Base-by-base conservation (phyloP, 2,329 filamentous ascomycete genomes). In the Hypocreales sp. region DNA sequence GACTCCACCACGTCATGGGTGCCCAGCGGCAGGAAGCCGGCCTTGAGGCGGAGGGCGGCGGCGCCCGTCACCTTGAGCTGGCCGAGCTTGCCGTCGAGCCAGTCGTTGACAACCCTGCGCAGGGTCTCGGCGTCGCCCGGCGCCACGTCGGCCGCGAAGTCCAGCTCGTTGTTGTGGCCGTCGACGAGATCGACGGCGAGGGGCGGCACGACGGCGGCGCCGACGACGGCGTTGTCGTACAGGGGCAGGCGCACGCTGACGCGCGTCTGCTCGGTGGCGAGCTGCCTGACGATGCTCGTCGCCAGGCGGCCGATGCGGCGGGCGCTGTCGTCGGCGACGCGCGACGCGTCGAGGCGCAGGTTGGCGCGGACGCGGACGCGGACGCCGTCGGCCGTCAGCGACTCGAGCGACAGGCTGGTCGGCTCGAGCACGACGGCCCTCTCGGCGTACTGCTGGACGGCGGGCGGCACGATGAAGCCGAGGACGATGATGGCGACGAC, bases 381-480 rank as follows among this genome's bases (percentile, higher is more conserved):
- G 7, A 94, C 69, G 9, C 90, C 87, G 32, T 75, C 65, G 7
- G 71, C 46, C 0, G 83, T 94, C 38, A 94, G 79, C 3, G 79
- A 82, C 42, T 90, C 79, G 33, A 98, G 73, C 2, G 84, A 83
- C 13, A 98, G 55, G 38, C 76, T 79, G 5, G 78, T 84, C 2
- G 90, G 82, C 45, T 86, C 72, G 38, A 98, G 69, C 12, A 87
- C 72, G 15, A 77, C 65, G 4, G 86, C 82, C 49, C 86, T 65
- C 52, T 87, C 78, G 26, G 79, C 81, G 51, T 98, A 98, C 46
- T 82, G 69, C 51, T 92, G 73, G 8, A 92, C 71, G 7, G 77
- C 71, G 11, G 78, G 73, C 2, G 87, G 86, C 0, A 79, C 70
- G 29, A 92, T 67, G 54, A 93, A 93, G 11, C 75, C 82, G 30